Conservation (phyloP, 768 basidiomycete genomes). For the Nevesoporus exiguus region DNA sequence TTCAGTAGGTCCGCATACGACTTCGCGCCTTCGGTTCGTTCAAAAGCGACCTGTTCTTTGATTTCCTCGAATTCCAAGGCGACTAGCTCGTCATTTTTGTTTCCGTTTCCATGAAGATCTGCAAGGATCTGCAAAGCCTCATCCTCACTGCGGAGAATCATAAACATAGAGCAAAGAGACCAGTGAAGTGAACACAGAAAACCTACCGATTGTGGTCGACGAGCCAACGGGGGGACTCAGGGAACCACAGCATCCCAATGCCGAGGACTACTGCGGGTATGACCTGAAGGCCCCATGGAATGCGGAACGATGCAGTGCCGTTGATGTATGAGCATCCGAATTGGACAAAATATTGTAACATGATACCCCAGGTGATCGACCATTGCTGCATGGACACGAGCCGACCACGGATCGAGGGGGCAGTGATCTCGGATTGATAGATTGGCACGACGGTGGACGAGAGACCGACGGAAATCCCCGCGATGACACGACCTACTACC, state of each 20-base stretch:
- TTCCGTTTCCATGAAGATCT: constrained; percentile 64
- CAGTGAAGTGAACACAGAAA: not conserved
- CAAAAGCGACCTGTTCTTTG: constrained; percentile 50
- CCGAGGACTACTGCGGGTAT: constrained; percentile 73
- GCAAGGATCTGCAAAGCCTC: constrained; percentile 72
- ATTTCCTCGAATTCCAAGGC: constrained; percentile 71
- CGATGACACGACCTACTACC: constrained; percentile 64
- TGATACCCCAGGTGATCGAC: constrained; percentile 77
- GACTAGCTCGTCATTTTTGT: constrained; percentile 58
- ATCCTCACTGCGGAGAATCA: constrained; percentile 25
- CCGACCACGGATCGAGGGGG: constrained; percentile 67
- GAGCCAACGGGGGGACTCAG: constrained; percentile 70
- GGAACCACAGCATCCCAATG: constrained; percentile 64
- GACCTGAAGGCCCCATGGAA: constrained; percentile 78
- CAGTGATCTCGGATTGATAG: constrained; percentile 74
- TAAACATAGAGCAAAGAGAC: not conserved
- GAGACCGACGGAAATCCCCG: constrained; percentile 65
- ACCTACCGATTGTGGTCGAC: constrained; percentile 55
- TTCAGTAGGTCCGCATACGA: constrained; percentile 65
- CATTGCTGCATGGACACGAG: constrained; percentile 78
- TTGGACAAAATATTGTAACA: constrained; percentile 72
- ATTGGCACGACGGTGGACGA: constrained; percentile 66
- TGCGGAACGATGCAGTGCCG: constrained; percentile 69
- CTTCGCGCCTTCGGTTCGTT: constrained; percentile 68
- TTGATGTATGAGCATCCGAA: constrained; percentile 69